Percentiles rank a stretch among this genome's conserved stretches.
These are phyloP conservation scores for Solanum microdontum DNA, from an alignment of 257 asterid species.

Conservation along the genomic window DNA sequence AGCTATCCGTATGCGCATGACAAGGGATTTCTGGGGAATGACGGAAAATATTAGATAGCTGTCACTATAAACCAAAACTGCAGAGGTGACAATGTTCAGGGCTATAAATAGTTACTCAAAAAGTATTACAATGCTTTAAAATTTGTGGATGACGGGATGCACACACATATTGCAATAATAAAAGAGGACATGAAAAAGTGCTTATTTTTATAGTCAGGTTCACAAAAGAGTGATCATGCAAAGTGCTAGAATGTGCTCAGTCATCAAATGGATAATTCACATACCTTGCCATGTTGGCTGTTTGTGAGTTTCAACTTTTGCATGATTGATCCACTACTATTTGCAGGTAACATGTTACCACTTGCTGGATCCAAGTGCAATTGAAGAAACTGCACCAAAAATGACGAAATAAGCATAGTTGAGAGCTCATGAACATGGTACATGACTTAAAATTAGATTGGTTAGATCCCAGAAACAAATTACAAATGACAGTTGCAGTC, in stretches of 20 bases:
- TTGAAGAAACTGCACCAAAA: slow-evolving; percentile 72
- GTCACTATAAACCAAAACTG: not conserved
- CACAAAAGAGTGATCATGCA: not conserved
- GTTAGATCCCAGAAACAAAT: not conserved
- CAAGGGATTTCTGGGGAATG: slow-evolving; percentile 66
- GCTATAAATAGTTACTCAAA: not conserved
- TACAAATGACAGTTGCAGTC: not conserved
- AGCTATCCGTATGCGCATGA: slow-evolving; percentile 77
- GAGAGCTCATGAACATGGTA: not conserved
- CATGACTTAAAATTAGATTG: not conserved
- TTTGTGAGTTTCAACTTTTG: slow-evolving; percentile 74
- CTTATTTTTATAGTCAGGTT: not conserved
- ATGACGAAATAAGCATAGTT: not conserved
- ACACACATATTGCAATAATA: not conserved
- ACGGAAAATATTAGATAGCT: slow-evolving; percentile 3
- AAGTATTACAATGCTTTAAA: not conserved
- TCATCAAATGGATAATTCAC: not conserved
- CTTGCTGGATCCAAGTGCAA: slow-evolving; percentile 96
- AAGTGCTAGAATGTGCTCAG: not conserved
- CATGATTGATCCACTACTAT: slow-evolving; percentile 52
- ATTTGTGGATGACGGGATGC: not conserved
- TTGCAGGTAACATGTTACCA: slow-evolving; percentile 61
- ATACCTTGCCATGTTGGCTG: slow-evolving; percentile 92
- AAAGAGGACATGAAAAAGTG: not conserved
- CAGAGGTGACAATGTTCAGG: not conserved